Evolutionary conservation across 306 rosid genomes (phyloP).

Genomic region (Macrotyloma uniflorum): DNA sequence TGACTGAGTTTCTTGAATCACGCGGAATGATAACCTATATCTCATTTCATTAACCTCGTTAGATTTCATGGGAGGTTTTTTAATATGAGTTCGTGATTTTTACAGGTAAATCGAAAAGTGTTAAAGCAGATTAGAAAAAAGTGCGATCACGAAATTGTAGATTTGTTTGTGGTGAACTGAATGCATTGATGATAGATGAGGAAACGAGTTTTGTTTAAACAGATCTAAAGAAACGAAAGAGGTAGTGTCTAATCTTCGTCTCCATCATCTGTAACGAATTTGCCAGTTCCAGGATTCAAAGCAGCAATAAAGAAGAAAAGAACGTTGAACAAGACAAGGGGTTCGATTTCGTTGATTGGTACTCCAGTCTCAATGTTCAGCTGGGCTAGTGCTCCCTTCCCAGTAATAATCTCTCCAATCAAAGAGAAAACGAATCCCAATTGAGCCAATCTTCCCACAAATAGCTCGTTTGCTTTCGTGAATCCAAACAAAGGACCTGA

Average conservation of each 20-base stretch:
- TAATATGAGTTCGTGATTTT: too few species aligned
- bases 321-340: conserved; percentile 83
- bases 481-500: conserved; percentile 95
- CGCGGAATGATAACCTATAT: too few species aligned
- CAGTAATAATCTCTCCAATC: conserved; percentile 92
- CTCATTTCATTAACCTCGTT: too few species aligned
- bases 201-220: conserved; percentile 21
- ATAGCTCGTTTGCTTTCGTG: conserved; percentile 88
- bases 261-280: conserved; percentile 76
- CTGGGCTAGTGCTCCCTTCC: conserved; percentile 97
- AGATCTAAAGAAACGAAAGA: conserved; percentile 14
- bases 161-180: neutral
- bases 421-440: conserved; percentile 90
- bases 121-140: too few species aligned
- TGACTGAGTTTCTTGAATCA: too few species aligned
- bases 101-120: too few species aligned
- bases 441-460: conserved; percentile 98
- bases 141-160: too few species aligned
- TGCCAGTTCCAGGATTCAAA: conserved; percentile 93
- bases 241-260: conserved; percentile 48
- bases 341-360: conserved; percentile 89
- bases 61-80: too few species aligned
- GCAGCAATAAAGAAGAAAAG: conserved; percentile 95
- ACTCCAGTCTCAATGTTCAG: conserved; percentile 95
- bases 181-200: conserved; percentile 34